Evolutionary conservation across 2,329 filamentous ascomycete species (phyloP).

Genomic region (Pseudopyrenochaeta lycopersici): DNA sequence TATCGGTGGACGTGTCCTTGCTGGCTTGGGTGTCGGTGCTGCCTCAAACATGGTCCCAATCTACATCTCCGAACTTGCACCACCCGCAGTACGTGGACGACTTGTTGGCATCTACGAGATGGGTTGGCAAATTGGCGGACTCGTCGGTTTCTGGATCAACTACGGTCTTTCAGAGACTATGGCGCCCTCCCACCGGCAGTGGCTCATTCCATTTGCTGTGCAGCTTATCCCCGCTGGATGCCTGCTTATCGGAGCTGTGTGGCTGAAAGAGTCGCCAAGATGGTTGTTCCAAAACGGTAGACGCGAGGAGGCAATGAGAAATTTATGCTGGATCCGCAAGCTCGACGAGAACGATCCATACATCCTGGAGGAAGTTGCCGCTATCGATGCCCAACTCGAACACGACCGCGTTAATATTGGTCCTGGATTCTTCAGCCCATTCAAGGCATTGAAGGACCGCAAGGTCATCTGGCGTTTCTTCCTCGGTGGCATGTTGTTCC

Average conservation of each 20-base stretch:
- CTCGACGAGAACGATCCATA: slow-evolving; percentile 68
- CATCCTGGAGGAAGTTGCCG: slow-evolving; percentile 76
- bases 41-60: slow-evolving; percentile 66
- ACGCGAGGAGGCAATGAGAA: slow-evolving; percentile 52
- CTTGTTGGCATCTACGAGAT: slow-evolving; percentile 61
- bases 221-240: slow-evolving; percentile 73
- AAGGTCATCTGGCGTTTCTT: slow-evolving; percentile 76
- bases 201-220: slow-evolving; percentile 65
- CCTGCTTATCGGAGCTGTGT: slow-evolving; percentile 57
- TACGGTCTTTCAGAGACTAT: slow-evolving; percentile 57
- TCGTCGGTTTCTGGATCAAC: slow-evolving; percentile 49
- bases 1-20: slow-evolving; percentile 64
- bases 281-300: slow-evolving; percentile 55
- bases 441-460: slow-evolving; percentile 46
- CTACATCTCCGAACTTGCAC: slow-evolving; percentile 64
- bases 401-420: slow-evolving; percentile 70
- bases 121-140: slow-evolving; percentile 58
- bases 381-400: slow-evolving; percentile 75
- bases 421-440: slow-evolving; percentile 73
- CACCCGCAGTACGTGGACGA: slow-evolving; percentile 66
- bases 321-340: slow-evolving; percentile 70
- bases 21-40: slow-evolving; percentile 65
- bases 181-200: slow-evolving; percentile 54
- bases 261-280: slow-evolving; percentile 55
- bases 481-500: slow-evolving; percentile 76